Base-by-base conservation (phyloP, 2,329 filamentous ascomycete species). In the Pseudocercospora cruenta region DNA sequence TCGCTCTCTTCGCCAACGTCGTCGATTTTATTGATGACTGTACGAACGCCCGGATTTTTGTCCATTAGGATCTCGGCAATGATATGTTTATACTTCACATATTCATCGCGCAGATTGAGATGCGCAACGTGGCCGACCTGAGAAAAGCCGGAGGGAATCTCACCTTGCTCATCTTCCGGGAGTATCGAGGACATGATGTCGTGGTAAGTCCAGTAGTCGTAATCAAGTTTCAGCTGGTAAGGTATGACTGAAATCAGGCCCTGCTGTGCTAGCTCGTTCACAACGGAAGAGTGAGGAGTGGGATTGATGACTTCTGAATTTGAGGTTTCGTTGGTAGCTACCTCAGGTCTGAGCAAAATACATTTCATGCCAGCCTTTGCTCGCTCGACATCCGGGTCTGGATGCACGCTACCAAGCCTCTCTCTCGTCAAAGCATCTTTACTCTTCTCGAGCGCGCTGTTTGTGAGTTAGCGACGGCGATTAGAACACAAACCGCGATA, bases 1-100 rank as follows among this genome's bases (percentile, higher is more conserved):
- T 93, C 89, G 72, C 90, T 95, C 72, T 92, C 89, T 22, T 87
- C 86, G 65, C 95, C 95, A 8, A 99, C 94, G 67, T 92, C 90
- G 79, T 96, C 91, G 51, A 90, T 86, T 80, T 99, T 99, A 85
- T 97, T 97, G 81, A 99, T 97, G 71, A 99, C 94, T 0, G 95
- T 99, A 66, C 84, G 86, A 67, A 97, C 87, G 54, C 82, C 82
- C 9, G 88, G 86, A 79, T 96, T 97, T 82, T 99, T 99, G 82
- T 98, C 95, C 60, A 93, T 82, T 21, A 99, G 82, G 2, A 98
- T 89, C 74, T 94, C 84, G 0, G 91, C 95, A 58, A 98, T 94
- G 49, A 98, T 78, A 70, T 90, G 79, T 79, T 95, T 97, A 83
- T 96, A 97, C 0, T 91, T 92, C 10, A 93, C 82, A 75, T 93